Base-by-base conservation (phyloP, 1,139 yeast species). In the Wickerhamomyces sp. region DNA sequence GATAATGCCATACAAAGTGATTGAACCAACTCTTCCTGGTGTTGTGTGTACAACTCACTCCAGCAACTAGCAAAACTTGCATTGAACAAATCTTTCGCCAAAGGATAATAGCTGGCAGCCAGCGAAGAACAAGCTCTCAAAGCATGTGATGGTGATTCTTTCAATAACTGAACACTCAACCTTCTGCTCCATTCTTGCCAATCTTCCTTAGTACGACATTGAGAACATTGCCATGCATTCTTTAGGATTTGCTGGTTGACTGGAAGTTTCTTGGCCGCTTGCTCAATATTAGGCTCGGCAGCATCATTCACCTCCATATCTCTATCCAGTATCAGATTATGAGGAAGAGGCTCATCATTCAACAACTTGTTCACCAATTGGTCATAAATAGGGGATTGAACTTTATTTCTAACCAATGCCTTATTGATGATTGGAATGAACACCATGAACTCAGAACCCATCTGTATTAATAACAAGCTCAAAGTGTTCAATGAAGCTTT, bases 111-210 rank as follows among this genome's bases (percentile, higher is more conserved):
- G 32, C 86, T 87, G 6, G 87, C 79, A 0, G 97, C 97, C 37
- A 93, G 65, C 9, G 85, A 83, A 2, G 95, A 87, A 57, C 98
- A 91, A 0, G 97, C 96, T 46, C 97, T 70, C 30, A 93, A 70
- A 1, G 97, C 94, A 53, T 87, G 95, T 0, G 96, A 87, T 5
- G 99, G 96, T 32, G 96, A 85, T 55, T 89, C 96, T 48, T 85
- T 86, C 45, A 93, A 63, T 23, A 93, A 62, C 54, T 88, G 96
- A 37, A 87, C 83, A 51, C 94, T 81, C 32, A 93, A 66, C 39
- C 93, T 69, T 36, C 95, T 74, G 45, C 89, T 78, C 99, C 99
- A 93, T 53, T 91, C 98, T 53, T 84, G 89, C 98, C 98, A 93
- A 50, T 91, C 98, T 52, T 89, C 98, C 47, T 82, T 78, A 0